Base-by-base conservation (phyloP, 495 filamentous ascomycete genomes). In the Aspergillus conjunctus region DNA sequence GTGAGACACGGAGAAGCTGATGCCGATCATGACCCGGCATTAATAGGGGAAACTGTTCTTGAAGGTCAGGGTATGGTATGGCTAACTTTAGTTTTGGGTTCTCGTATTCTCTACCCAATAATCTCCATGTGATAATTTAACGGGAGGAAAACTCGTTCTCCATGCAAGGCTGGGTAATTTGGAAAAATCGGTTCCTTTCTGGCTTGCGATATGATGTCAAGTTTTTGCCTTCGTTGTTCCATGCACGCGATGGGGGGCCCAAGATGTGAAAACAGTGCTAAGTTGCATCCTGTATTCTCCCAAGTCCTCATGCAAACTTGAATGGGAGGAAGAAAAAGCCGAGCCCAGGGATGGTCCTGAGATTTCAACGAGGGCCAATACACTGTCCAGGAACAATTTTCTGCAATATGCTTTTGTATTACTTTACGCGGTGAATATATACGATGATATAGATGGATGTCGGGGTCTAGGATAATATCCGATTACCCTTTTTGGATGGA, bases 21-120 rank as follows among this genome's bases (percentile, higher is more conserved):
- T 41, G 11, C 37, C 8, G 37, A 41, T 41, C 26, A 2, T 26
- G 26, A n/a, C n/a, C n/a, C n/a, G 37, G 37, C 15, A 41, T n/a
- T 41, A 8, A 41, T 41, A 41, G 37, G 37, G 37, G 37, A 41
- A 41, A n/a, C 6, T 4, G 11, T 41, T 41, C 37, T 41, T 26
- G 26, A 26, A 41, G 11, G 3, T n/a, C 2, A 26, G 12, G 11
- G 3, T n/a, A 11, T 7, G 18, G 44, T 20, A 22, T 21, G 44
- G 18, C 10, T 7, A 7, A 20, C 17, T 7, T 22, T 20, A 17
- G 9, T 21, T 48, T 18, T 48, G 2, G 26, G 44, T 48, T 18
- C 43, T 46, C 44, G 44, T 48, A 48, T 48, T 46, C 43, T 46
- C 43, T n/a, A 7, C 43, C 43, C 43, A 48, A 48, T 48, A 21